Conservation (phyloP, 116 monocot species). For the Zostera marina region DNA sequence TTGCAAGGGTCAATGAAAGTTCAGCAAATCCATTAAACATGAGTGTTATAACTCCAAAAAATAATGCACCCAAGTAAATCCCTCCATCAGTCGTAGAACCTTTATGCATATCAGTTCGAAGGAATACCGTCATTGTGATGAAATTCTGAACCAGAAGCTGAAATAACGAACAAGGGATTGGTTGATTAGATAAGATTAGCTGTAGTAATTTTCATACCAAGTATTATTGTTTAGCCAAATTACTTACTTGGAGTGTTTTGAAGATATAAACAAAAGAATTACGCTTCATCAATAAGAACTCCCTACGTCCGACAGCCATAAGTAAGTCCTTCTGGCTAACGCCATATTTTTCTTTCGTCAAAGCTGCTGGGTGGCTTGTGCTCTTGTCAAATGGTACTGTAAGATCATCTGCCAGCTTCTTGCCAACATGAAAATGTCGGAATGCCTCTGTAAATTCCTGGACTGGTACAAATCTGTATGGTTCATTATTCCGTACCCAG, state of each 20-base stretch:
- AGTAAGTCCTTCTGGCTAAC: conserved; percentile 32
- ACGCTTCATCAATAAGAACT: conserved; percentile 49
- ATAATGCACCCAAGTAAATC: conserved; percentile 31
- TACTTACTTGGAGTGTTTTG: conserved; percentile 20
- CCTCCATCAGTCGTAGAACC: conserved; percentile 14
- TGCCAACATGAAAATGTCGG: conserved; percentile 35
- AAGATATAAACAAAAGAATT: conserved; percentile 59
- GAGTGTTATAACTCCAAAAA: conserved; percentile 10
- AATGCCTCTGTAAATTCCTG: conserved; percentile 46
- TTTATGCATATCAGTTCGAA: conserved; percentile 50
- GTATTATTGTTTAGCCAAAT: neutral
- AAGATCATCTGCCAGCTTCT: conserved; percentile 20
- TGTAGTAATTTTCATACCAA: no score
- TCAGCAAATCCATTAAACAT: conserved; percentile 43
- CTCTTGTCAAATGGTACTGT: conserved; percentile 36
- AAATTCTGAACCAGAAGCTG: conserved; percentile 36
- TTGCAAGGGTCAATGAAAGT: conserved; percentile 24
- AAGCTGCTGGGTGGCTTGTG: conserved; percentile 56
- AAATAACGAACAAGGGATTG: conserved; percentile 3
- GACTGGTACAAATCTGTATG: conserved; percentile 48
- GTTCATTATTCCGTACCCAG: conserved; percentile 35
- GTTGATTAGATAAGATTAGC: no score
- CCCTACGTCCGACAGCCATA: conserved; percentile 35
- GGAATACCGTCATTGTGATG: conserved; percentile 56
- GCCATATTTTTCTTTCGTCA: conserved; percentile 47